Conservation (phyloP, 331 rosid species). For the Saraca asoca region DNA sequence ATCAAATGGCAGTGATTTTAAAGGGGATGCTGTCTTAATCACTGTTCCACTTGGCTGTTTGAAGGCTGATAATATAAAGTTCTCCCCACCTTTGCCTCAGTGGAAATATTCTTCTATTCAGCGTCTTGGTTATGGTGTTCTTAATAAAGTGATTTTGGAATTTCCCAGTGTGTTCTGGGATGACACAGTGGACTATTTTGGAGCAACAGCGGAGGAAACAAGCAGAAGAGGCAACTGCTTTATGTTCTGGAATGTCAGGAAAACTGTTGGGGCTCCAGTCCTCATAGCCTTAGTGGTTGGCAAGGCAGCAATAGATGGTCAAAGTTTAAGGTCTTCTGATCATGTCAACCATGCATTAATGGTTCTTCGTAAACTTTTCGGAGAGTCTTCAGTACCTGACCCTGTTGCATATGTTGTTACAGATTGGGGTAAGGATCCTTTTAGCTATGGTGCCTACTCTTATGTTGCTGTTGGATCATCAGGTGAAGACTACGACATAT, state of each 20-base stretch:
- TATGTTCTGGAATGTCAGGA: conserved; percentile 98
- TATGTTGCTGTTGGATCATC: conserved; percentile 97
- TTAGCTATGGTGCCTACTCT: conserved; percentile 92
- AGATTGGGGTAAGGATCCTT: conserved; percentile 99
- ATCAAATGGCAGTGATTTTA: conserved; percentile 68
- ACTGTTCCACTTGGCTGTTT: conserved; percentile 98
- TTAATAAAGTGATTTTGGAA: conserved; percentile 88
- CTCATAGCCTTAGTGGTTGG: conserved; percentile 97
- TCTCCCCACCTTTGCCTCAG: conserved; percentile 89
- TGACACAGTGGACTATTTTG: conserved; percentile 97
- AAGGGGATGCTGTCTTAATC: conserved; percentile 84
- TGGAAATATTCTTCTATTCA: conserved; percentile 88
- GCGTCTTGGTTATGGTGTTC: conserved; percentile 97
- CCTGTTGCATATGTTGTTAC: conserved; percentile 94
- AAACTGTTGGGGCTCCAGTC: conserved; percentile 97
- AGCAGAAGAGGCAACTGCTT: conserved; percentile 87
- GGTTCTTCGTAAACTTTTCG: conserved; percentile 94
- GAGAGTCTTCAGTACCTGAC: conserved; percentile 84
- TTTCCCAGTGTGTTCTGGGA: conserved; percentile 97
- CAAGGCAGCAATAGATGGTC: conserved; percentile 92
- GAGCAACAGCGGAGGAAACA: conserved; percentile 96
- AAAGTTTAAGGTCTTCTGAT: conserved; percentile 63
- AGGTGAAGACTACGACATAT: conserved; percentile 92
- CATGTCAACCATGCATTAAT: conserved; percentile 83
- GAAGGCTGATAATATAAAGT: conserved; percentile 85